Conservation (phyloP, 1,139 yeast species). For the Lodderomyces margitis region DNA sequence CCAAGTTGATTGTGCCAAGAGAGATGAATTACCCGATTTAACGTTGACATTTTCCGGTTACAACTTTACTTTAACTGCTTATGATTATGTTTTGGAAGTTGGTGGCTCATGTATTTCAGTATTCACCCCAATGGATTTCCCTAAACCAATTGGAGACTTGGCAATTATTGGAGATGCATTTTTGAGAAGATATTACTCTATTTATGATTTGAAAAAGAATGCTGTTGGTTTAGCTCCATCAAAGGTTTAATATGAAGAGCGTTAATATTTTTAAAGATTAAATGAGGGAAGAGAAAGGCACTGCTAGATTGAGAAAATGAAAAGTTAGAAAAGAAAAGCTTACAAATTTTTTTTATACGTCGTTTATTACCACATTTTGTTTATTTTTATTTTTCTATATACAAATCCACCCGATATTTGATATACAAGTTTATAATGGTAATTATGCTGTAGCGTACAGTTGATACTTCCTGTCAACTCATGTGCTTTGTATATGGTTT, state of each 20-base stretch:
- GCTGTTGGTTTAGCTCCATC: constrained; percentile 85
- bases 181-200: constrained; percentile 90
- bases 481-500: too few species aligned
- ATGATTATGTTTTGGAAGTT: constrained; percentile 89
- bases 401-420: too few species aligned
- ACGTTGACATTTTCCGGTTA: constrained; percentile 86
- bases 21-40: constrained; percentile 83
- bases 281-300: too few species aligned
- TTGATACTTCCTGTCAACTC: too few species aligned
- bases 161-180: constrained; percentile 97
- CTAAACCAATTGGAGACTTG: constrained; percentile 93
- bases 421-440: too few species aligned
- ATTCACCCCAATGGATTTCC: constrained; percentile 96
- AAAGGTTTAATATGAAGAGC: constrained; percentile 11
- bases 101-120: constrained; percentile 95
- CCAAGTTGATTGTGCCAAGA: constrained; percentile 80
- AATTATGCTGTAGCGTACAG: too few species aligned
- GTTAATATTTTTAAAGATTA: too few species aligned
- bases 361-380: not conserved
- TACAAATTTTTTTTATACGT: not conserved
- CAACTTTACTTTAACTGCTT: constrained; percentile 84
- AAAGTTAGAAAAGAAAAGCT: not conserved
- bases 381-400: not conserved
- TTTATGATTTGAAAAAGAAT: constrained; percentile 84
- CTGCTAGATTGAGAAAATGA: not conserved